These are phyloP conservation scores for Vicia sativa DNA, from an alignment of 306 rosid genomes.

Conservation along the genomic window DNA sequence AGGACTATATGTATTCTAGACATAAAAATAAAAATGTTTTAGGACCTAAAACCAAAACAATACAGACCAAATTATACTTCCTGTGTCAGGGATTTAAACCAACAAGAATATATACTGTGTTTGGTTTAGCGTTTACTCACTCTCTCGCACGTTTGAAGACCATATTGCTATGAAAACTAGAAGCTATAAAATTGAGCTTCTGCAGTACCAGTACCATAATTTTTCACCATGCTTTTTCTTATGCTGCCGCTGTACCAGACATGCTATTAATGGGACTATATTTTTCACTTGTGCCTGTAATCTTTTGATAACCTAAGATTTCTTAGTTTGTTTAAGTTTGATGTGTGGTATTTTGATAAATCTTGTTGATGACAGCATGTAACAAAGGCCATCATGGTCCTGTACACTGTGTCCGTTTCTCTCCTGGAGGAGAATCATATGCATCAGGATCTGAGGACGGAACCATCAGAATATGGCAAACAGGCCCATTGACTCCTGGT, in stretches of 20 bases:
- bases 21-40: not conserved
- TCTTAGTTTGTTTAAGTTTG: not conserved
- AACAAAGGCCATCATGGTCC: conserved; percentile 99
- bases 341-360: conserved; percentile 5
- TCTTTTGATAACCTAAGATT: not conserved
- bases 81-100: not conserved
- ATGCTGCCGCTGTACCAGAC: too few relatives aligned
- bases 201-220: too few relatives aligned
- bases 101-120: not conserved
- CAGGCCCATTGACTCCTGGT: conserved; percentile 71
- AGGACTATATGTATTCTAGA: not conserved
- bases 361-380: conserved; percentile 67
- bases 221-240: too few relatives aligned
- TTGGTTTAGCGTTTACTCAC: too few relatives aligned
- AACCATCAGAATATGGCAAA: conserved; percentile 98
- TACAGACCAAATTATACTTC: not conserved
- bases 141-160: too few relatives aligned
- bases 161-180: too few relatives aligned
- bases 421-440: conserved; percentile 98
- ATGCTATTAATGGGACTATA: too few relatives aligned
- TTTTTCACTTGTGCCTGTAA: not conserved
- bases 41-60: conserved; percentile 1
- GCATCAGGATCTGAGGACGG: conserved; percentile 99
- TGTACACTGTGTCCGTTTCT: conserved; percentile 92
- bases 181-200: too few relatives aligned